These are phyloP conservation scores for Russula lepida DNA, from an alignment of 768 basidiomycete species.

Conservation along the genomic window DNA sequence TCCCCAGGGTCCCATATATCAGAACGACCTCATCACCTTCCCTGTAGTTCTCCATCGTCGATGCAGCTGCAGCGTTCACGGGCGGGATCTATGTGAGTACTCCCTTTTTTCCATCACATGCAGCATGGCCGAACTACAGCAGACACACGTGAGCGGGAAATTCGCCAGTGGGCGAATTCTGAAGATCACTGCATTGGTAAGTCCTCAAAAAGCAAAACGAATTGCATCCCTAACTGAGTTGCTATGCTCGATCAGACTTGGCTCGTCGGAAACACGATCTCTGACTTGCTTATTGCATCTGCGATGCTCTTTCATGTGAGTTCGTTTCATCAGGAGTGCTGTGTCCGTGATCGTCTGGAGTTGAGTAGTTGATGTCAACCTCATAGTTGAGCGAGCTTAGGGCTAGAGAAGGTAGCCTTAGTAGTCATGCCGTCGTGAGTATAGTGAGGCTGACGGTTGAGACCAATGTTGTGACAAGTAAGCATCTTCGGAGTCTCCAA, in stretches of 20 bases:
- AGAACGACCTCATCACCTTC: background rate
- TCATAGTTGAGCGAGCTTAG: background rate
- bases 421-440: conserved; percentile 11
- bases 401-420: background rate
- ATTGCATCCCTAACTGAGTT: background rate
- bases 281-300: conserved; percentile 4
- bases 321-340: background rate
- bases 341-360: background rate
- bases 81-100: conserved; percentile 1
- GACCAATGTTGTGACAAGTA: conserved; percentile 22
- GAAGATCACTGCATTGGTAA: background rate
- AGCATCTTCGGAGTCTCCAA: background rate
- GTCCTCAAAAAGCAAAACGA: background rate
- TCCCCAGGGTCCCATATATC: background rate
- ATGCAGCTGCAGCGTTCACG: background rate
- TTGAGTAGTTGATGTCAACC: background rate
- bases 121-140: background rate
- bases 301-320: conserved; percentile 7
- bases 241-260: background rate
- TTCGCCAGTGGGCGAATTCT: background rate
- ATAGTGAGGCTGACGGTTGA: conserved; percentile 25
- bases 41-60: background rate
- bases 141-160: background rate
- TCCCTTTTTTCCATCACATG: background rate
- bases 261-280: background rate